Evolutionary conservation across 2,329 filamentous ascomycete species (phyloP).

Genomic region (Pseudovirgaria hyperparasitica): DNA sequence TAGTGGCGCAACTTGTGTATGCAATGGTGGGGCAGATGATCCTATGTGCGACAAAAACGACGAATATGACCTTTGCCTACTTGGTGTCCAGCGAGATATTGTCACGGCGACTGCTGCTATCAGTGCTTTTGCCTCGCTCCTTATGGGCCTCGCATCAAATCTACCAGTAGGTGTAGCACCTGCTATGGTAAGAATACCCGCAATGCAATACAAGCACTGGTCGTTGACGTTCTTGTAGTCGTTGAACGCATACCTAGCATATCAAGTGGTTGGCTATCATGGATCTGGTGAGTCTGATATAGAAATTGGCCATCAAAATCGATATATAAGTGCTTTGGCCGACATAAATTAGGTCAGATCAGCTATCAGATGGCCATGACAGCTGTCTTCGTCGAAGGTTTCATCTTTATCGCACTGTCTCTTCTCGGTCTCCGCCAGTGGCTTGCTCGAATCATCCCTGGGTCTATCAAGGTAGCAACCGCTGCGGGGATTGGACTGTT

Average conservation of each 20-base stretch:
- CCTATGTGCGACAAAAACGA: too few species aligned
- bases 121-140: slow-evolving; percentile 61
- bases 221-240: too few species aligned
- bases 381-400: slow-evolving; percentile 78
- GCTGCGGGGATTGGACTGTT: slow-evolving; percentile 80
- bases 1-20: slow-evolving; percentile 65
- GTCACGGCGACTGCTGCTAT: slow-evolving; percentile 79
- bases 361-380: slow-evolving; percentile 67
- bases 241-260: slow-evolving; percentile 78
- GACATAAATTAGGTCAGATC: too few species aligned
- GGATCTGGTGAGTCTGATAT: slow-evolving; percentile 60
- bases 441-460: slow-evolving; percentile 71
- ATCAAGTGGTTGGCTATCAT: slow-evolving; percentile 65
- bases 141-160: slow-evolving; percentile 72
- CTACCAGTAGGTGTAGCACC: slow-evolving; percentile 36
- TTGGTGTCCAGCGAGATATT: slow-evolving; percentile 67
- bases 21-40: slow-evolving; percentile 31
- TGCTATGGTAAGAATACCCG: too few species aligned
- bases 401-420: slow-evolving; percentile 70
- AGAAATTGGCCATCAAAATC: too few species aligned
- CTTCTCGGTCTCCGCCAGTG: slow-evolving; percentile 74
- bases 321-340: too few species aligned
- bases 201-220: too few species aligned
- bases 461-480: slow-evolving; percentile 74
- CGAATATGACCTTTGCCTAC: too few species aligned